Evolutionary conservation across 169 alveolate species (phyloP), one percentile per base, ranked within the genome.

Genomic region (Eimeria sp.): DNA sequence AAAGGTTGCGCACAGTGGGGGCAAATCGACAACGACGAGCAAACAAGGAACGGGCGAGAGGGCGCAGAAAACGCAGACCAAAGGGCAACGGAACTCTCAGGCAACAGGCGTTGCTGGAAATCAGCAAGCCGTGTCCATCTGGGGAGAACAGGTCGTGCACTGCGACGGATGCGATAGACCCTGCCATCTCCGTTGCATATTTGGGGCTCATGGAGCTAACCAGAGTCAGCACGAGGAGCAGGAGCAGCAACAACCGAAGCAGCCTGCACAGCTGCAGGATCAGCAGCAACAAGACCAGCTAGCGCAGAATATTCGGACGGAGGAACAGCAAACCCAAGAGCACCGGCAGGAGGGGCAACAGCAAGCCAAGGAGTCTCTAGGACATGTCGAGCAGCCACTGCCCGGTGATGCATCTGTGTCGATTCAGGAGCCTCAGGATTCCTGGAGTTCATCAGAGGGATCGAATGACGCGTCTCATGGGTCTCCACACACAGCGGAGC

Each of bases 141-240:
- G 74, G 62, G 97, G 95, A 27, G 95, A 90, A 56, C 91, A 85
- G 89, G 95, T 85, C 52, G 98, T 97, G 56, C 96, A 95, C 82
- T 97, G 98, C 93, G 98, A 97, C 80, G 98, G 98, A 0, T 97
- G 98, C 88, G 98, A 97, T 66, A 94, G 98, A 30, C 96, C 97
- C 58, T 97, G 97, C 91, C 98, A 97, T 83, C 95, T 96, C 37
- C 83, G 91, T 49, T 97, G 98, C 82, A 56, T 83, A 78, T 82
- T 62, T 77, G 71, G 94, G 74, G 78, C 88, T 43, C 83, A 64
- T 64, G 60, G 87, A 27, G 85, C 56, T 40, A 52, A 52, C 85
- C 71, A 49, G 72, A 27, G 74, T 25, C 87, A 49, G 72, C 40
- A 13, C 4, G 77, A 89, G 74, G 62, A 40, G 72, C 85, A 88